A percentile compares a stretch with the other conserved stretches of the same genome.
These are phyloP conservation scores for Diaporthe capsici DNA, from an alignment of 2,329 filamentous ascomycete genomes.

Conservation along the genomic window DNA sequence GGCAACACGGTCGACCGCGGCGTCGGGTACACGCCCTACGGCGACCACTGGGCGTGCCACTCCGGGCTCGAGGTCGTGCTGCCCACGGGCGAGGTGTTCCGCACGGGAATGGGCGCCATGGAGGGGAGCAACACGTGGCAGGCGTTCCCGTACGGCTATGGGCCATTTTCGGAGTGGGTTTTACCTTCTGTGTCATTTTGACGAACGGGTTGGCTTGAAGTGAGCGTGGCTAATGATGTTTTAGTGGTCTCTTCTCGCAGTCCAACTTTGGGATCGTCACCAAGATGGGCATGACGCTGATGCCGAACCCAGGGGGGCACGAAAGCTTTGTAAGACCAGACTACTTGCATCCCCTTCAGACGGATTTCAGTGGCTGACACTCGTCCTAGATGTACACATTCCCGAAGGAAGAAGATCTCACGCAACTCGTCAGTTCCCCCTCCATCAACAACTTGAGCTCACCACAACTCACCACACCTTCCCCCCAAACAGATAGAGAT, in stretches of 20 bases:
- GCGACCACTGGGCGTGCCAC: slow-evolving; percentile 58
- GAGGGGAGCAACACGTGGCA: slow-evolving; percentile 58
- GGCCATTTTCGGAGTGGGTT: slow-evolving; percentile 50
- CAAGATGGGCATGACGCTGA: slow-evolving; percentile 67
- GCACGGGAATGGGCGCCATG: slow-evolving; percentile 58
- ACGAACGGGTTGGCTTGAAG: neutral
- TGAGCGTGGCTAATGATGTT: neutral
- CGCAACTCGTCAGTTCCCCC: slow-evolving; percentile 53
- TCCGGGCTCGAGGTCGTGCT: slow-evolving; percentile 60
- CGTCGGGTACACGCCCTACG: slow-evolving; percentile 62
- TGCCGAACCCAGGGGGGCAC: slow-evolving; percentile 65
- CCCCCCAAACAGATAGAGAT: slow-evolving; percentile 49
- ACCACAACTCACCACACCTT: neutral
- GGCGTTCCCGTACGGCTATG: slow-evolving; percentile 58
- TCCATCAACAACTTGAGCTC: neutral
- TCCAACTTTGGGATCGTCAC: slow-evolving; percentile 66
- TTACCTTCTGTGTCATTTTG: too few species aligned
- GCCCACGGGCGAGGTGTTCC: slow-evolving; percentile 57
- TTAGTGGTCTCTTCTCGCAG: slow-evolving; percentile 62
- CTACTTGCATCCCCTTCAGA: too few species aligned
- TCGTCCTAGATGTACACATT: slow-evolving; percentile 61
- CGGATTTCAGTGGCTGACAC: too few species aligned
- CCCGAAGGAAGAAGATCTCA: slow-evolving; percentile 62
- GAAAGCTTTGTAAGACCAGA: slow-evolving; percentile 53
- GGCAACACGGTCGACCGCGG: slow-evolving; percentile 62